Conservation (phyloP, 164 flowering plant genomes). For the Piper longum region DNA sequence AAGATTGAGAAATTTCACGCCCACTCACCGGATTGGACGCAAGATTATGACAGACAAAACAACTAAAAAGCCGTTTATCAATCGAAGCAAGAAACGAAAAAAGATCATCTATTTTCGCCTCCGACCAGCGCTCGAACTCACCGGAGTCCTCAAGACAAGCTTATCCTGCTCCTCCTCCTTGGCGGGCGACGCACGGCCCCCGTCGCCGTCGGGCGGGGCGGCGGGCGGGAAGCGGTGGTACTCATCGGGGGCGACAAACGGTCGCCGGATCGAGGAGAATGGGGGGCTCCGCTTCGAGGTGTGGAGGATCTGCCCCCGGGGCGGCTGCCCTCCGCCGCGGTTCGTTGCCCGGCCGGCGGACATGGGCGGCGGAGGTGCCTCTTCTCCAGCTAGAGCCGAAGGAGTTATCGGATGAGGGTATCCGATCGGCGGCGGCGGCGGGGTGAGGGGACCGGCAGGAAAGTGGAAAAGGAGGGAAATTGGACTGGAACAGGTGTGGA, state of each 20-base stretch:
- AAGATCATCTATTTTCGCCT: background rate
- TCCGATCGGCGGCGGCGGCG: background rate
- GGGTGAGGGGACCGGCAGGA: background rate
- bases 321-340: constrained; percentile 19
- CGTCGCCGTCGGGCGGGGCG: constrained; percentile 1
- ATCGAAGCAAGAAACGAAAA: background rate
- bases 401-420: background rate
- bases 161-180: constrained; percentile 13
- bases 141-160: constrained; percentile 21
- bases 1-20: too few relatives aligned
- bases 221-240: constrained; percentile 15
- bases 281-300: constrained; percentile 23
- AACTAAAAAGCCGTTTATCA: background rate
- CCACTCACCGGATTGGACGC: too few relatives aligned
- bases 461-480: constrained; percentile 8
- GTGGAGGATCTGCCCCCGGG: constrained; percentile 25
- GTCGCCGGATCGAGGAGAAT: constrained; percentile 20
- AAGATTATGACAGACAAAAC: background rate
- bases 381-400: background rate
- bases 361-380: constrained; percentile 16
- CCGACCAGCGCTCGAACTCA: constrained; percentile 8
- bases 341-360: constrained; percentile 27
- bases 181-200: background rate
- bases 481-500: constrained; percentile 81
- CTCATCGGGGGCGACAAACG: constrained; percentile 18